Base-by-base conservation (phyloP, 1,284 basidiomycete species). In the Amylostereum areolatum region DNA sequence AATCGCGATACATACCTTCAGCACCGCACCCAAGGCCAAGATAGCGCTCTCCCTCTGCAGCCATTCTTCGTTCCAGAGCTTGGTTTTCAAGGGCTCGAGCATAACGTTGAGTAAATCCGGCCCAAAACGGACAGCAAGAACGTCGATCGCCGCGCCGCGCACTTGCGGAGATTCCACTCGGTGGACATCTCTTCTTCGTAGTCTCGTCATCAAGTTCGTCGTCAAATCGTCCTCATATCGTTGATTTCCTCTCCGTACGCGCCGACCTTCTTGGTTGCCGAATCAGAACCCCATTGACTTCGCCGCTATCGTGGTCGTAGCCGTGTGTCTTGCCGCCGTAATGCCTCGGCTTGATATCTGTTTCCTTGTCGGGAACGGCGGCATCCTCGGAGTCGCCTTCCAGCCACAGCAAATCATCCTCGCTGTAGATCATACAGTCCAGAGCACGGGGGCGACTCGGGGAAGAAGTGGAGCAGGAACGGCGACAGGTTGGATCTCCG, bases 121-220 rank as follows among this genome's bases (percentile, higher is more conserved):
- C 43, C 85, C 85, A 61, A 97, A 99, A 47, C 91, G 83, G 29
- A 98, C 92, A 1, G 95, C 94, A 56, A 99, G 83, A 18, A 99
- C 96, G 66, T 99, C 97, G 51, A 99, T 75, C 2, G 97, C 97
- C 0, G 97, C 0, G 97, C 97, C 2, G 93, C 93, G 65, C 97
- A 99, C 71, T 99, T 99, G 57, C 97, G 81, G 55, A 99, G 73
- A 69, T 99, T 99, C 97, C 97, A 99, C 66, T 98, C 94, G 7
- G 93, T 95, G n/a, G 90, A 86, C 72, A 91, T 90, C 62, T 98
- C 96, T 55, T 99, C 96, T 7, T 94, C 93, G 58, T 95, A 93
- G 53, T 95, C 36, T 94, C 90, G 50, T 91, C 89, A 54, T 96
- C 89, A 46, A 89, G 78, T 57, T 92, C 82, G 51, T 93, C 87